phyloP scores from a whole-genome alignment of 176 grass and related monocot genomes.

The Leersia perrieri region DNA sequence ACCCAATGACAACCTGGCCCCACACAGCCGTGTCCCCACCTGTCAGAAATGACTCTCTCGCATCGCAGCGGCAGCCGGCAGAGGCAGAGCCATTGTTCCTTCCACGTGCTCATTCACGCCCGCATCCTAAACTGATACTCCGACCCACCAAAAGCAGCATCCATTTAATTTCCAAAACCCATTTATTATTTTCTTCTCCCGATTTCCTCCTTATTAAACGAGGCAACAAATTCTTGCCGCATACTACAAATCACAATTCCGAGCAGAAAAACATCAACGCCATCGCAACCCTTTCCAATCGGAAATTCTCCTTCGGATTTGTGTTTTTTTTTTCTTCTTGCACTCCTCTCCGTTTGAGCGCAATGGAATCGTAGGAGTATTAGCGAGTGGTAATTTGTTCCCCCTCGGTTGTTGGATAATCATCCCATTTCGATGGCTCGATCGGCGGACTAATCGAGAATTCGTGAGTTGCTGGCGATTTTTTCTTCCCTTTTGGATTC shows the following conservation, averaged over 20 bases:
- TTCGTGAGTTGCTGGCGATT: constrained; percentile 19
- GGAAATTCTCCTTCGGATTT: neutral
- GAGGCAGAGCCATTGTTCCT: constrained; percentile 13
- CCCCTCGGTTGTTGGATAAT: neutral
- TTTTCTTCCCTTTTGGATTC: neutral
- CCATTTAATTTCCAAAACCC: constrained; percentile 20
- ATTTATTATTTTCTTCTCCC: neutral
- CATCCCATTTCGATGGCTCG: constrained; percentile 8
- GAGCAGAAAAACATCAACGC: neutral
- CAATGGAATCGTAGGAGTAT: constrained; percentile 6
- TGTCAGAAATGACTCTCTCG: neutral
- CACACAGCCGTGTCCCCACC: neutral
- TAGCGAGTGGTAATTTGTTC: neutral
- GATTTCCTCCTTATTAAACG: constrained; percentile 17
- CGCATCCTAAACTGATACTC: constrained; percentile 42
- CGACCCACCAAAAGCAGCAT: constrained; percentile 44
- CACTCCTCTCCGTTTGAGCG: constrained; percentile 2
- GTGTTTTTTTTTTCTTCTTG: neutral
- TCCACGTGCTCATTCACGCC: constrained; percentile 47
- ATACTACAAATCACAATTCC: constrained; percentile 36
- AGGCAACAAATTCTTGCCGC: constrained; percentile 14
- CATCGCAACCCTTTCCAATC: constrained; percentile 1
- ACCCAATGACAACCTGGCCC: neutral
- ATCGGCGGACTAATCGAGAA: constrained; percentile 23
- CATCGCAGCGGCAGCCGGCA: too few species aligned